Evolutionary conservation across 352 stramenopile species (phyloP), one percentile per base, ranked within the genome.

Genomic region (Globisporangium solare): DNA sequence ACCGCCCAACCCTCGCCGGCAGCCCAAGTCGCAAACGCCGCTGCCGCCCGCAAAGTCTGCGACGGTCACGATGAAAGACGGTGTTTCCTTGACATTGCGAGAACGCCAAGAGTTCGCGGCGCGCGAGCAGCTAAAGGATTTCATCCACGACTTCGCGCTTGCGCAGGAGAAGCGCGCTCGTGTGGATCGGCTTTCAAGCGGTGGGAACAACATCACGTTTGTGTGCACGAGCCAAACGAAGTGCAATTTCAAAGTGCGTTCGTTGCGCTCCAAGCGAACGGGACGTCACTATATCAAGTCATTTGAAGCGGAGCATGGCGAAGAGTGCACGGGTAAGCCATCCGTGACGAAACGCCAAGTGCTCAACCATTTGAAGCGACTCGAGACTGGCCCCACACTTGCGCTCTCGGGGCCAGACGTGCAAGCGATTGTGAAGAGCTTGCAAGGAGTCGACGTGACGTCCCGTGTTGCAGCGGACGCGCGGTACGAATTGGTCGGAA

Each of bases 161-260:
- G 70, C 73, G 2, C 70, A 79, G 27, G 68, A 69, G 39, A 82
- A 76, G 51, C 67, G 73, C 11, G 73, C 73, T 6, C 51, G 61
- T 15, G 58, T 82, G 50, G 73, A 77, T 24, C 67, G 61, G 2
- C 51, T 49, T 22, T 57, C 69, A 7, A 82, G 73, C 42, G 70
- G 70, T 14, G 73, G 73, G 21, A 82, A 82, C 58, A 82, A 79
- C 66, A 76, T 76, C 22, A 73, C 60, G 11, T 79, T 79, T 39
- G 35, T 74, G 13, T 82, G 73, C 63, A 75, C 64, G 50, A 82
- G 73, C 48, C 46, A 57, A 3, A 79, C 73, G 24, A 57, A 56
- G n/a, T 82, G 73, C 58, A 55, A 47, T 45, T 82, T 82, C 22
- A 63, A 70, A 10, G 70, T 82, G 24, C 61, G 70, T 21, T 57